Conservation (phyloP, 169 alveolate species). For the Plasmodium adleri region DNA sequence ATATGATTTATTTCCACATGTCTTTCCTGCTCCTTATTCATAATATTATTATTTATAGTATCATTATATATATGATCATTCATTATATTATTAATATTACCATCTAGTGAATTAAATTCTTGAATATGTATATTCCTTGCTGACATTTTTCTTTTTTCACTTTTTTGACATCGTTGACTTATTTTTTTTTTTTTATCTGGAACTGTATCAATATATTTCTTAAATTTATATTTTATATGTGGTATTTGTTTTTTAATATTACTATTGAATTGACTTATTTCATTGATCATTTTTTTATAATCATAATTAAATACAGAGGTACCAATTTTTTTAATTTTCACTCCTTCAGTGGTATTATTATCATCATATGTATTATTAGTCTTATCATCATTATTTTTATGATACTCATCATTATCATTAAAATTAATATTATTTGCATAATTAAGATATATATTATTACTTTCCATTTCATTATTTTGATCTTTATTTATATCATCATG, state of each 20-base stretch:
- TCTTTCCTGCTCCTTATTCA: too few species aligned
- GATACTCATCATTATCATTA: slow-evolving; percentile 16
- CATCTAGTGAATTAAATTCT: too few species aligned
- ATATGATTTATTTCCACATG: too few species aligned
- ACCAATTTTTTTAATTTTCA: slow-evolving; percentile 31
- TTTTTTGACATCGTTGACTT: not conserved
- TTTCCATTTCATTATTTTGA: slow-evolving; percentile 16
- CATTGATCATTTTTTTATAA: slow-evolving; percentile 30
- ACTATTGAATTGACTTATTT: slow-evolving; percentile 28
- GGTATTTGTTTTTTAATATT: slow-evolving; percentile 57
- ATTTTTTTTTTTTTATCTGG: slow-evolving; percentile 26
- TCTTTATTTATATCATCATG: slow-evolving; percentile 46
- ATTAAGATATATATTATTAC: slow-evolving; percentile 35
- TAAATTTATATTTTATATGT: slow-evolving; percentile 57
- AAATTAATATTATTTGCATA: slow-evolving; percentile 61
- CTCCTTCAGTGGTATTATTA: not conserved
- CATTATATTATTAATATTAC: too few species aligned
- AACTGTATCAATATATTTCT: slow-evolving; percentile 15
- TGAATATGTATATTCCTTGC: too few species aligned
- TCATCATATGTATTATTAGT: not conserved
- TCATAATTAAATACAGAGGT: slow-evolving; percentile 52
- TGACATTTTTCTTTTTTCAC: too few species aligned
- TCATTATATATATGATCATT: too few species aligned
- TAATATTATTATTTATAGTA: too few species aligned
- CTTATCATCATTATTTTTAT: not conserved